phyloP scores from a whole-genome alignment of 768 basidiomycete genomes.

The Phanerochaete carnosa region DNA sequence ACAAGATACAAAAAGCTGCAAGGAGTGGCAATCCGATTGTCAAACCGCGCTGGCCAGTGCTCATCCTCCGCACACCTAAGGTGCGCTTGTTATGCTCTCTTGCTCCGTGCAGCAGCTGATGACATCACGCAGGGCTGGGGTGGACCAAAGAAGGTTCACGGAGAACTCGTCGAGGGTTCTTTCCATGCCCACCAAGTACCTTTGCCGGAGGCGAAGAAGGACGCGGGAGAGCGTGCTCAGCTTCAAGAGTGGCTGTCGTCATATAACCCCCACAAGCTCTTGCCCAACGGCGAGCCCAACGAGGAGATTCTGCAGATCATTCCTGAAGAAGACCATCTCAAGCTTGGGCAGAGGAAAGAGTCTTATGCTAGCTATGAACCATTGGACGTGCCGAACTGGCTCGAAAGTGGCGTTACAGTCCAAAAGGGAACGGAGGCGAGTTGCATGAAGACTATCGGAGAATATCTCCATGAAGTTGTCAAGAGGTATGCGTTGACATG shows the following conservation, averaged over 20 bases:
- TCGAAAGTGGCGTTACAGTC: conserved; percentile 36
- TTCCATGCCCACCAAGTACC: conserved; percentile 91
- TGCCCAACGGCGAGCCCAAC: conserved; percentile 54
- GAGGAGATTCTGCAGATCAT: conserved; percentile 56
- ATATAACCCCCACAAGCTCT: conserved; percentile 68
- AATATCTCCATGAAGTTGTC: conserved; percentile 54
- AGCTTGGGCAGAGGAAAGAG: conserved; percentile 70
- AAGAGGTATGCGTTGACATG: conserved; percentile 37
- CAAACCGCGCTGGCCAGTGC: conserved; percentile 90
- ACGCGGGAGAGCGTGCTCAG: conserved; percentile 54
- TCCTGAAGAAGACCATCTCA: conserved; percentile 48
- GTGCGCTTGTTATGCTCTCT: conserved; percentile 22
- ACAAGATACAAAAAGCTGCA: conserved; percentile 76
- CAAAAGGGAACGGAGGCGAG: conserved; percentile 59
- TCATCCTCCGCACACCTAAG: conserved; percentile 86
- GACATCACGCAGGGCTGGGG: conserved; percentile 45
- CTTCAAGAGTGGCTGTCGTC: conserved; percentile 73
- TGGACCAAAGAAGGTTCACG: conserved; percentile 62
- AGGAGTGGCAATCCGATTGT: conserved; percentile 71
- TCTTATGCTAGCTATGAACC: conserved; percentile 59
- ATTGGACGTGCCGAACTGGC: conserved; percentile 68
- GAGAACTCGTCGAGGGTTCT: conserved; percentile 76
- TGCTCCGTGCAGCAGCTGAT: background rate
- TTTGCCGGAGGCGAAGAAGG: conserved; percentile 66
- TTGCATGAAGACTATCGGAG: conserved; percentile 73